phyloP scores from a whole-genome alignment of 2,329 filamentous ascomycete genomes.

The Botrytis paeoniae region DNA sequence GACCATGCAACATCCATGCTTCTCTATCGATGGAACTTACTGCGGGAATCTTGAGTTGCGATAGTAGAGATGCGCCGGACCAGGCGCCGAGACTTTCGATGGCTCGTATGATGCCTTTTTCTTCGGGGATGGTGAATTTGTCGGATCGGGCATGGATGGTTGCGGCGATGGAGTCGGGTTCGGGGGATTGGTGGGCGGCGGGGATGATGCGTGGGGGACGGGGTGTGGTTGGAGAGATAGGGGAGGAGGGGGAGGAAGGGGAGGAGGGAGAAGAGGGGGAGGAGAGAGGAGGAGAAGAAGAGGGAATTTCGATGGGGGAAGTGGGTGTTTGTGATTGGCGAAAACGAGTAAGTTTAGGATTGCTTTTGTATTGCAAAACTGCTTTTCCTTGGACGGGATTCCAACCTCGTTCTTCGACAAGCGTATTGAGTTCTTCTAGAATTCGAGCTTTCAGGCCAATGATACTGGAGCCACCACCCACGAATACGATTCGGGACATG shows the following conservation, averaged over 20 bases:
- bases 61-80: conserved; percentile 69
- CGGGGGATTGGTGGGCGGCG: conserved; percentile 41
- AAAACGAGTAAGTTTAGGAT: not conserved
- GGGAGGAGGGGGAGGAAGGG: not conserved
- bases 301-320: not conserved
- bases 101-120: conserved; percentile 61
- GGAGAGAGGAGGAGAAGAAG: not conserved
- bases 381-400: conserved; percentile 53
- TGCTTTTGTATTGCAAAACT: conserved; percentile 5
- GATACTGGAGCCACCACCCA: conserved; percentile 75
- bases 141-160: conserved; percentile 49
- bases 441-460: conserved; percentile 77
- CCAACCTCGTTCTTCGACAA: conserved; percentile 73
- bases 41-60: conserved; percentile 65
- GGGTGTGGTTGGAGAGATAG: not conserved
- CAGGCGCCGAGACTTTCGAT: conserved; percentile 70
- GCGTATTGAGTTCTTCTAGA: conserved; percentile 66
- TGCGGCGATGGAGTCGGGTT: conserved; percentile 57
- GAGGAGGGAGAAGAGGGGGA: not conserved
- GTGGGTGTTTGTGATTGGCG: not conserved
- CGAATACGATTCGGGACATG: conserved; percentile 85
- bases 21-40: conserved; percentile 70
- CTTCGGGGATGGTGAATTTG: conserved; percentile 41
- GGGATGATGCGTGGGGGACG: conserved; percentile 8
- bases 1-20: conserved; percentile 65